Evolutionary conservation across 2,329 filamentous ascomycete genomes (phyloP).

Genomic region (Ustulina deusta): DNA sequence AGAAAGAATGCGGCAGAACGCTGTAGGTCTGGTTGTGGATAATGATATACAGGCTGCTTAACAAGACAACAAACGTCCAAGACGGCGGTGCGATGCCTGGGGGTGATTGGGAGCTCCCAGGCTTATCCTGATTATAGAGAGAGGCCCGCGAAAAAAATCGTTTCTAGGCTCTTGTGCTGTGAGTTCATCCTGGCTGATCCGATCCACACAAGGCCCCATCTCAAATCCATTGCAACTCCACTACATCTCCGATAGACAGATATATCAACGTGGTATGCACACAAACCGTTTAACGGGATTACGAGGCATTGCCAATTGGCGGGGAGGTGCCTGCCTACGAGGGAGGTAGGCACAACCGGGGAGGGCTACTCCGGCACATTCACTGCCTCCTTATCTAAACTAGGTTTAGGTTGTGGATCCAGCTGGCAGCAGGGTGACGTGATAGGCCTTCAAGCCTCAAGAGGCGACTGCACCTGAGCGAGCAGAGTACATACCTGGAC

Average conservation of each 20-base stretch:
- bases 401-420: conserved; percentile 24
- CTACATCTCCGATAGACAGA: conserved; percentile 2
- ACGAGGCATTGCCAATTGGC: no score
- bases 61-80: not conserved
- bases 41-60: not conserved
- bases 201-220: conserved; percentile 34
- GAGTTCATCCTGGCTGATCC: conserved; percentile 30
- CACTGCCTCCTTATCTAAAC: not conserved
- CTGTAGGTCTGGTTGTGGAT: not conserved
- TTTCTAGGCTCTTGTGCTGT: conserved; percentile 33
- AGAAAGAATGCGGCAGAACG: conserved; percentile 14
- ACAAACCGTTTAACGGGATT: not conserved
- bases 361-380: not conserved
- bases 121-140: conserved; percentile 26
- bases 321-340: no score
- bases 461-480: conserved; percentile 10
- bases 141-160: conserved; percentile 40
- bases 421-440: conserved; percentile 33
- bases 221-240: conserved; percentile 8
- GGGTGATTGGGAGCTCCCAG: conserved; percentile 21
- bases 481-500: not conserved
- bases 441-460: conserved; percentile 34
- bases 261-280: conserved; percentile 1
- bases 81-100: conserved; percentile 3
- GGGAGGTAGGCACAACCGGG: not conserved